phyloP scores from a whole-genome alignment of 768 basidiomycete species.

The Macrolepiota dolichaula region DNA sequence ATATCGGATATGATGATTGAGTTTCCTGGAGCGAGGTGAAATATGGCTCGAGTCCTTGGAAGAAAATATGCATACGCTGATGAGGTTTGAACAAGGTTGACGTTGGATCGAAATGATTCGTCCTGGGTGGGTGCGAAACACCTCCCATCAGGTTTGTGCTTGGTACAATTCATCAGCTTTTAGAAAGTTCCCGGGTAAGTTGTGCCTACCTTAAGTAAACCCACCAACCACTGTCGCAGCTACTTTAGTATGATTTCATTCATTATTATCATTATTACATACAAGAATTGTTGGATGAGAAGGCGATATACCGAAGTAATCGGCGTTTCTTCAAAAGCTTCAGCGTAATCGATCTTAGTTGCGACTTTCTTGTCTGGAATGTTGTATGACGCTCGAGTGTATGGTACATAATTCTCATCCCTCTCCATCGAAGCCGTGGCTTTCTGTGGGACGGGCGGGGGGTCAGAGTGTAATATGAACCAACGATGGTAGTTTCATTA shows the following conservation, averaged over 20 bases:
- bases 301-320: constrained; percentile 39
- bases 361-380: constrained; percentile 36
- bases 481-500: constrained; percentile 19
- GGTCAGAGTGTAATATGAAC: background rate
- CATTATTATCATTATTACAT: constrained; percentile 13
- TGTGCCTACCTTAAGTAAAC: constrained; percentile 25
- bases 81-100: constrained; percentile 38
- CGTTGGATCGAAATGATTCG: constrained; percentile 38
- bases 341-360: constrained; percentile 39
- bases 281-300: constrained; percentile 47
- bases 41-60: background rate
- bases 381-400: constrained; percentile 35
- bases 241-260: background rate
- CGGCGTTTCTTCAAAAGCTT: constrained; percentile 52
- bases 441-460: constrained; percentile 36
- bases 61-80: constrained; percentile 26
- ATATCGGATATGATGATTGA: constrained; percentile 35
- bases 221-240: constrained; percentile 31
- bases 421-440: constrained; percentile 73
- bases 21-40: constrained; percentile 23
- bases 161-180: background rate
- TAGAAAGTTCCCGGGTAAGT: background rate
- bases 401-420: constrained; percentile 74
- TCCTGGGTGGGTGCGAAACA: constrained; percentile 44
- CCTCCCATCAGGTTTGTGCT: constrained; percentile 45